phyloP scores from a whole-genome alignment of 495 filamentous ascomycete genomes.

The Chaetomidium leptoderma region DNA sequence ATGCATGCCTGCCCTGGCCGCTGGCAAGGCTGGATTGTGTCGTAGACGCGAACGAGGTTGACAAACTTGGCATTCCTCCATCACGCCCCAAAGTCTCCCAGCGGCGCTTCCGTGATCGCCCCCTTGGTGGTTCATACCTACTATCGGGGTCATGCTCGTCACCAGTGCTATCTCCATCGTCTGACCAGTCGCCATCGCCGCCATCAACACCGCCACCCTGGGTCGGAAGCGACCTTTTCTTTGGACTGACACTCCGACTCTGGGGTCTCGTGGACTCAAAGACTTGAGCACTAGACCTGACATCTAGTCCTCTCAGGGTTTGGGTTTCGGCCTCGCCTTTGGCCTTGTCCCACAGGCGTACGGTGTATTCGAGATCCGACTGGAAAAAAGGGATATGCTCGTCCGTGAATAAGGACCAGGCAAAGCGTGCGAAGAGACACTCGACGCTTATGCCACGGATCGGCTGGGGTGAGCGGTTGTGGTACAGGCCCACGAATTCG shows the following conservation, averaged over 20 bases:
- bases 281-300: background rate
- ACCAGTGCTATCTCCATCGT: no score
- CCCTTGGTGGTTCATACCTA: no score
- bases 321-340: slow-evolving; percentile 17
- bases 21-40: no score
- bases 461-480: slow-evolving; percentile 14
- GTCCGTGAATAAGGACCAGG: slow-evolving; percentile 29
- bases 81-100: no score
- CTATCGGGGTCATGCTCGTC: no score
- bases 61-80: no score
- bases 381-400: slow-evolving; percentile 18
- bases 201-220: no score
- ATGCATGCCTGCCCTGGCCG: no score
- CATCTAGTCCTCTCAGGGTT: slow-evolving; percentile 2
- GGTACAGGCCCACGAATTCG: slow-evolving; percentile 14
- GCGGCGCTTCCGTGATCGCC: no score
- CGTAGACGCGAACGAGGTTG: no score
- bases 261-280: slow-evolving; percentile 11
- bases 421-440: slow-evolving; percentile 32
- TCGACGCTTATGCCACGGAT: slow-evolving; percentile 16
- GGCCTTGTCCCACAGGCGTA: slow-evolving; percentile 15
- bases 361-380: slow-evolving; percentile 12
- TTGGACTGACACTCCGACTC: slow-evolving; percentile 15
- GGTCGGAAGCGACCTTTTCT: background rate
- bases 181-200: no score